Evolutionary conservation across 2,329 filamentous ascomycete genomes (phyloP).

Genomic region (Harringtonia lauricola): DNA sequence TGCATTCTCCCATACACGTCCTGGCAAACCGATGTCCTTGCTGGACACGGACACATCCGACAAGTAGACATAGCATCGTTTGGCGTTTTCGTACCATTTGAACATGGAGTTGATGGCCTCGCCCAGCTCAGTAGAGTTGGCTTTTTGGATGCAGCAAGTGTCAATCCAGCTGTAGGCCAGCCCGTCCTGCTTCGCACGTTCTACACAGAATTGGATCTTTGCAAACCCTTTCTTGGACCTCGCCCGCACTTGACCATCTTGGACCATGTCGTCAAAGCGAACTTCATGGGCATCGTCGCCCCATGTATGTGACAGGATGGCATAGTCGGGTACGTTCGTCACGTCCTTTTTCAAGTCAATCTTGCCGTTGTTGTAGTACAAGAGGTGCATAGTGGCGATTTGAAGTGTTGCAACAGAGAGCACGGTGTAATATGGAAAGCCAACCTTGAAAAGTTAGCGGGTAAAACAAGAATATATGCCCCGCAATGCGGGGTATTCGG

Average conservation of each 20-base stretch:
- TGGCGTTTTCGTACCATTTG: slow-evolving; percentile 13
- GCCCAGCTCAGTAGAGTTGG: slow-evolving; percentile 13
- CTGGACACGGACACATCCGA: slow-evolving; percentile 7
- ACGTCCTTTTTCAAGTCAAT: background rate
- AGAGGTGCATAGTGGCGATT: background rate
- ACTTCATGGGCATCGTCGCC: slow-evolving; percentile 2
- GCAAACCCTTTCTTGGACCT: background rate
- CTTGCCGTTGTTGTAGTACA: background rate
- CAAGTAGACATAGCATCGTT: slow-evolving; percentile 13
- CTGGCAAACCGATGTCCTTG: background rate
- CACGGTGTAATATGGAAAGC: no score
- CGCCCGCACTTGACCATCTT: background rate
- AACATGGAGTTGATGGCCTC: slow-evolving; percentile 13
- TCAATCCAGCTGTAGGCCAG: slow-evolving; percentile 7
- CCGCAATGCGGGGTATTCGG: no score
- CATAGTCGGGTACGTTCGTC: background rate
- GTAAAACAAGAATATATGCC: no score
- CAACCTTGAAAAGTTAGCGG: no score
- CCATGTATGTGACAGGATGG: slow-evolving; percentile 10
- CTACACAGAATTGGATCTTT: slow-evolving; percentile 5
- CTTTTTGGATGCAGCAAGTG: slow-evolving; percentile 18
- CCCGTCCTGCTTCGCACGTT: slow-evolving; percentile 7
- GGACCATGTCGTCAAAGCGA: background rate
- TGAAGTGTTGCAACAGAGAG: background rate
- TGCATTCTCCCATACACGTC: background rate